phyloP scores from a whole-genome alignment of 73 alveolate genomes.

The Halteria grandinella region DNA sequence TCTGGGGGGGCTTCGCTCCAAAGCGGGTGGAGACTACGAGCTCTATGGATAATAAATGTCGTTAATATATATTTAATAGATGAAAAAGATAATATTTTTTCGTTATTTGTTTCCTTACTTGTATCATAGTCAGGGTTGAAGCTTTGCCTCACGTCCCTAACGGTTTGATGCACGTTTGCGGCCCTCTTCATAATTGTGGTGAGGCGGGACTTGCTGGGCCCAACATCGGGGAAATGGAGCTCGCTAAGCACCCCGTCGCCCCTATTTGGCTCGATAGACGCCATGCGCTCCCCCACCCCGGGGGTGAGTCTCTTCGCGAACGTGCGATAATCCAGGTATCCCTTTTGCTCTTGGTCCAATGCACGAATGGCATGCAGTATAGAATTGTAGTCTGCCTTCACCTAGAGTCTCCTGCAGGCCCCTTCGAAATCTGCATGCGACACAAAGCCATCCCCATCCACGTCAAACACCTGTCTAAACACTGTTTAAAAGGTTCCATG shows the following conservation, averaged over 20 bases:
- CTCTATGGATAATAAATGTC: background rate
- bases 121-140: slow-evolving; percentile 48
- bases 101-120: too few species aligned
- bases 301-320: slow-evolving; percentile 54
- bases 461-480: slow-evolving; percentile 54
- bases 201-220: slow-evolving; percentile 19
- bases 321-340: slow-evolving; percentile 59
- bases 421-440: slow-evolving; percentile 69
- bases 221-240: slow-evolving; percentile 37
- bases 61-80: too few species aligned
- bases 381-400: slow-evolving; percentile 33
- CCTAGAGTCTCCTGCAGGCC: slow-evolving; percentile 26
- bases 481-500: slow-evolving; percentile 46
- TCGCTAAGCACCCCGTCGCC: background rate
- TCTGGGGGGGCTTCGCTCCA: slow-evolving; percentile 50
- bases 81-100: too few species aligned
- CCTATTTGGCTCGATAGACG: too few species aligned
- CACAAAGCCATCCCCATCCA: slow-evolving; percentile 71
- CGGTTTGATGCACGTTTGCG: background rate
- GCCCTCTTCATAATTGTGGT: background rate
- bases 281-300: slow-evolving; percentile 46
- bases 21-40: slow-evolving; percentile 48
- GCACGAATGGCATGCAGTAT: slow-evolving; percentile 18
- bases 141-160: slow-evolving; percentile 15
- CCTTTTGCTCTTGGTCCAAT: slow-evolving; percentile 55